Evolutionary conservation across 768 basidiomycete genomes (phyloP), one percentile per base, ranked within the genome.

Genomic region (Lentinula sp.): DNA sequence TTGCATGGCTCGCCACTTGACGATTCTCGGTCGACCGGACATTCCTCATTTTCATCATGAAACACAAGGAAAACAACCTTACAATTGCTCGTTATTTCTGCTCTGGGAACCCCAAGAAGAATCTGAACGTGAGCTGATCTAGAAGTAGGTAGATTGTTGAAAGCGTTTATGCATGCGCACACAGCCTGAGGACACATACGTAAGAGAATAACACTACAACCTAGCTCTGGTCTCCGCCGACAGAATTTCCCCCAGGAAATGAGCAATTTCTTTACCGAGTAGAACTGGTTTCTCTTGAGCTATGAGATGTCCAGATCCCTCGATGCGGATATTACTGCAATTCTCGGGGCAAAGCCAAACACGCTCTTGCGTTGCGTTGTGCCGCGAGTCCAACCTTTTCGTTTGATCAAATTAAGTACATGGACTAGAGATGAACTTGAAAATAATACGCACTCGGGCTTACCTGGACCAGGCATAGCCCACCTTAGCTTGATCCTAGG

Each of bases 401-500:
- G 32, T 13, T 20, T 28, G 18, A 36, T 51, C n/a, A 23, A 39
- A 8, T 8, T 8, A 41, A 12, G n/a, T n/a, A 20, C 28, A 28
- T 28, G 28, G 28, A 28, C 18, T 9, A 2, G 18, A 33, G 6
- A 15, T 13, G 32, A 23, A 28, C 16, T 33, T 16, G 37, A 16
- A 41, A 48, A 35, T 18, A 41, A 48, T 9, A 72, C 77, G 60
- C 62, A 78, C 79, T 75, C 73, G 4, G 64, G 63, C 10, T 71
- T 67, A 5, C 73, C 72, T 52, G 68, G 68, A 6, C 81, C 83
- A 8, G 85, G 84, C 59, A 88, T 69, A 39, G 86, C 71, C 81
- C 82, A 90, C 32, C 75, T 70, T 57, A 89, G 60, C 49, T 76
- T 72, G 35, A 89, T 79, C 41, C 76, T 71, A 51, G 77, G 72